Base-by-base conservation (phyloP, 176 grass and related monocot species). In the Triticum dicoccoides region DNA sequence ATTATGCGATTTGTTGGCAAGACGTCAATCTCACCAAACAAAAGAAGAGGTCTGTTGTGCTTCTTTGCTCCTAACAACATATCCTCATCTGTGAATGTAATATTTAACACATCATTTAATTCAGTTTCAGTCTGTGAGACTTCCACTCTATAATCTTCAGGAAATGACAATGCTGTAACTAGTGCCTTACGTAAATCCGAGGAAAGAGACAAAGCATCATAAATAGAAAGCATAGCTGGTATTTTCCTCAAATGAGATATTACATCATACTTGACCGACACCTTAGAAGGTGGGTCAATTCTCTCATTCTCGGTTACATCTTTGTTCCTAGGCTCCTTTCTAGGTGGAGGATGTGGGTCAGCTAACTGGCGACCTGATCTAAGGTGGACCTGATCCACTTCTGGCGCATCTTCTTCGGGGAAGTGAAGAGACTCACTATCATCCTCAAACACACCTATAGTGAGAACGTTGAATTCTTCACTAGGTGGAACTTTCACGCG, bases 331-430 rank as follows among this genome's bases (percentile, higher is more conserved):
- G 6, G 18, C 4, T 23, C 37, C 37, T 41, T 72, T 23, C 11
- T 51, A 35, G 1, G 18, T n/a, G 25, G 25, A 76, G 38, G 58
- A 76, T 4, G 10, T 8, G n/a, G 15, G 0, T 49, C 13, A 18
- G 11, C 39, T 9, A 84, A 18, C 7, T 65, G 39, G 6, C 10
- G 2, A 8, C 41, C 59, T 65, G 27, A 84, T 23, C 71, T 84
- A 84, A 84, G 20, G 7, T 84, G 24, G 9, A 76, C 9, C 34
- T 76, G 38, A 23, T 49, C 71, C 32, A 76, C 70, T 65, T 76
- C 11, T 5, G 0, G 1, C 0, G 25, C 2, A 11, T 84, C 72
- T 17, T 84, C 61, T 12, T 66, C 0, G 0, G 42, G 72, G 42
- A 85, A 85, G 6, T 54, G 17, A 6, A 85, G 8, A 18, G 44